Conservation (phyloP, 192 early-diverging fungal genomes). For the Rhizophagus clarus region DNA sequence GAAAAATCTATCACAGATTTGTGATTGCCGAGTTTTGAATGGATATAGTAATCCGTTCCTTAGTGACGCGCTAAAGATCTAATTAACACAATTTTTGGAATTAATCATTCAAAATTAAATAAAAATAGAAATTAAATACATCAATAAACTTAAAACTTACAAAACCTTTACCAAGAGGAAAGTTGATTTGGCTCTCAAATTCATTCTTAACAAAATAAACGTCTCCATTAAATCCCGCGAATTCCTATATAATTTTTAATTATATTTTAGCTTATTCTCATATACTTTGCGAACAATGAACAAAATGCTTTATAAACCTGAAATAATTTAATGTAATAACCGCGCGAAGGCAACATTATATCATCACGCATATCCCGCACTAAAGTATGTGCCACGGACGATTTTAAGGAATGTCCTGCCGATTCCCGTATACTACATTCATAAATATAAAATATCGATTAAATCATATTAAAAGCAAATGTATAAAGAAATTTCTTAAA, state of each 20-base stretch:
- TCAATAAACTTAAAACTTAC: conserved; percentile 42
- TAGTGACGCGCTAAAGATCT: conserved; percentile 46
- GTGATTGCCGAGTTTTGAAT: conserved; percentile 52
- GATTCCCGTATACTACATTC: conserved; percentile 65
- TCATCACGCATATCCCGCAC: conserved; percentile 78
- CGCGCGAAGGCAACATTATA: conserved; percentile 71
- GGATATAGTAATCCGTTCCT: conserved; percentile 69
- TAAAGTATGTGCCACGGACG: conserved; percentile 68
- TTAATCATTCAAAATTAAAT: conserved; percentile 1
- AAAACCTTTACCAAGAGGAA: conserved; percentile 56
- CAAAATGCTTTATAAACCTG: conserved; percentile 27
- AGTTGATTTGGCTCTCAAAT: conserved; percentile 65
- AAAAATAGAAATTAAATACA: background rate
- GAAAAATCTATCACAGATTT: conserved; percentile 85
- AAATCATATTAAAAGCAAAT: conserved; percentile 22
- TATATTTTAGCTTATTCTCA: background rate
- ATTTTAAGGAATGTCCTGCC: conserved; percentile 86
- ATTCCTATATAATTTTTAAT: conserved; percentile 46
- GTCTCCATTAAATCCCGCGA: conserved; percentile 87
- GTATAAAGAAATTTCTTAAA: conserved; percentile 1
- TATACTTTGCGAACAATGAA: background rate
- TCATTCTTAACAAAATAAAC: conserved; percentile 72
- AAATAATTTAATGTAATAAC: conserved; percentile 52
- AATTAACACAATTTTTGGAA: background rate
- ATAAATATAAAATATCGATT: conserved; percentile 4